These are phyloP conservation scores for Panaeolus cyanescens DNA, from an alignment of 768 basidiomycete species.

Conservation along the genomic window DNA sequence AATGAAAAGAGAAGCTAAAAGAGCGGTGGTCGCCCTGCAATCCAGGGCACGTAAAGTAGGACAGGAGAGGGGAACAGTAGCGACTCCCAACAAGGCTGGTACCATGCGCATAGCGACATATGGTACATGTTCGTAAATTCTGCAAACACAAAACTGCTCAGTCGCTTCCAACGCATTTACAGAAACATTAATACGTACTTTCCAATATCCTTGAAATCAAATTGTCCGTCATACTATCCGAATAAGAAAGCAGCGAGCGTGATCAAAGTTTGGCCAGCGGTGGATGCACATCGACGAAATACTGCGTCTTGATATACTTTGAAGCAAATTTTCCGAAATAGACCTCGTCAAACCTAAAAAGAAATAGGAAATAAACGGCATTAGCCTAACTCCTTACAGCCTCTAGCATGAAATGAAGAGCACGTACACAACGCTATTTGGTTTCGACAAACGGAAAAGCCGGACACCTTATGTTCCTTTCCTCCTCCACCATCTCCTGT, in stretches of 20 bases:
- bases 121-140: constrained; percentile 84
- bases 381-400: neutral
- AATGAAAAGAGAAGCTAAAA: constrained; percentile 88
- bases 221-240: constrained; percentile 89
- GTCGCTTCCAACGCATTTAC: neutral
- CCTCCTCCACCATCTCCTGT: neutral
- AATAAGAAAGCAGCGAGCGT: constrained; percentile 86
- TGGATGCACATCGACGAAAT: constrained; percentile 96
- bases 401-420: constrained; percentile 4
- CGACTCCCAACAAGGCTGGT: constrained; percentile 88
- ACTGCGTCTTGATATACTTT: constrained; percentile 90
- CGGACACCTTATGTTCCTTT: constrained; percentile 56
- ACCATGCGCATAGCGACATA: constrained; percentile 97
- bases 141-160: constrained; percentile 26
- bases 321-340: constrained; percentile 98
- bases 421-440: constrained; percentile 90
- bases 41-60: constrained; percentile 92
- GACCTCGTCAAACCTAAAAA: constrained; percentile 89
- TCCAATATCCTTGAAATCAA: constrained; percentile 98
- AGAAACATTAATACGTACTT: constrained; percentile 59
- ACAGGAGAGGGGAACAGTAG: constrained; percentile 88
- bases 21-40: constrained; percentile 88
- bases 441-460: constrained; percentile 81
- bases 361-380: neutral
- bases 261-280: constrained; percentile 96